A percentile compares a stretch with the other conserved stretches of the same genome.
Evolutionary conservation across 2,329 filamentous ascomycete genomes (phyloP).

Genomic region (Pyrenophora graminea): DNA sequence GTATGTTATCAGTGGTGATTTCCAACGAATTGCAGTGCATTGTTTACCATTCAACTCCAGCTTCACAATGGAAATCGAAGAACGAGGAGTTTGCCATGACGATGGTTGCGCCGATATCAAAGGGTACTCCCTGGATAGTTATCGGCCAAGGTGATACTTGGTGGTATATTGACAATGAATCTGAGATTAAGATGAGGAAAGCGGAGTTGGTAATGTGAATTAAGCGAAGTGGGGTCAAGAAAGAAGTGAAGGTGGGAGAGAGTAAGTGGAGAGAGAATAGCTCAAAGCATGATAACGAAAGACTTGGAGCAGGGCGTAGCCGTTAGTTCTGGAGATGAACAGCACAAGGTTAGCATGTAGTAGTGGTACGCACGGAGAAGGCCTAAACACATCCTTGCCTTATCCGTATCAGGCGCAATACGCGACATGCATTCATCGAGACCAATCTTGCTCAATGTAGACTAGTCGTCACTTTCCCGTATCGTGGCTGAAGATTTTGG

Average conservation of each 20-base stretch:
- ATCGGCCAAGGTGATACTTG: not conserved
- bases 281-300: conserved; percentile 1
- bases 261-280: conserved; percentile 1
- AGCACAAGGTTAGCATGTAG: conserved; percentile 9
- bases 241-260: not conserved
- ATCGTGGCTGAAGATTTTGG: conserved; percentile 17
- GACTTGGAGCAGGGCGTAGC: conserved; percentile 10
- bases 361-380: conserved; percentile 9
- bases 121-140: not conserved
- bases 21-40: not conserved
- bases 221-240: too few relatives aligned
- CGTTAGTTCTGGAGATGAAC: conserved; percentile 11
- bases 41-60: conserved; percentile 29
- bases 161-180: not conserved
- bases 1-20: conserved; percentile 8
- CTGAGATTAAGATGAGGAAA: conserved; percentile 3
- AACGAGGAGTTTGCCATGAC: conserved; percentile 14
- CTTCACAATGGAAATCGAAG: conserved; percentile 28
- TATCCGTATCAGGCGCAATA: conserved; percentile 6
- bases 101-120: not conserved
- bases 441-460: conserved; percentile 5
- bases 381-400: conserved; percentile 16
- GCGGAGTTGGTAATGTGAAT: too few relatives aligned
- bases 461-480: conserved; percentile 9
- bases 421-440: conserved; percentile 13